A percentile compares a stretch with the other conserved stretches of the same genome.
phyloP scores from a whole-genome alignment of 176 grass and related monocot genomes.

The Raddia guianensis region DNA sequence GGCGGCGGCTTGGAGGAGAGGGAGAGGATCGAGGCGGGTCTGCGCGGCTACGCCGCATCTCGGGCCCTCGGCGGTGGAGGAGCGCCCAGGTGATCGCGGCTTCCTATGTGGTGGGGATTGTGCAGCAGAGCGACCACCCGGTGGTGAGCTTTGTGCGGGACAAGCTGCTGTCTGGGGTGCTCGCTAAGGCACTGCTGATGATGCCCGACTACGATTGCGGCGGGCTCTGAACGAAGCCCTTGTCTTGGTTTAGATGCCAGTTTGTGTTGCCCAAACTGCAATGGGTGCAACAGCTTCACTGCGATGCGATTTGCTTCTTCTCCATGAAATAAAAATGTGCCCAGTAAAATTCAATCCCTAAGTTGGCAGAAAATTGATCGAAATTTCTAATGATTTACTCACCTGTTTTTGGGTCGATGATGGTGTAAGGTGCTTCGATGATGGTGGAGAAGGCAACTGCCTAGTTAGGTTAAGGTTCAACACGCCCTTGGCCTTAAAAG shows the following conservation, averaged over 20 bases:
- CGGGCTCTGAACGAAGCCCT: not conserved
- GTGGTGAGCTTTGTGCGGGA: constrained; percentile 1
- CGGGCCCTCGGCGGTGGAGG: constrained; percentile 18
- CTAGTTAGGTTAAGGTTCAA: too few species aligned
- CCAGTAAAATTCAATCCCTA: too few species aligned
- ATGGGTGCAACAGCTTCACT: not conserved
- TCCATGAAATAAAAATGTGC: too few species aligned
- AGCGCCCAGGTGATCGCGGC: not conserved
- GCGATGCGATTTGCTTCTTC: too few species aligned
- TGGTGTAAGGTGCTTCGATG: too few species aligned
- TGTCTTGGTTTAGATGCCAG: too few species aligned
- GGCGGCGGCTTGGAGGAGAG: not conserved
- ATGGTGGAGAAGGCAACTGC: too few species aligned
- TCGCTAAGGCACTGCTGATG: not conserved
- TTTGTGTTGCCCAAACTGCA: too few species aligned
- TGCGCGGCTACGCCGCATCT: not conserved
- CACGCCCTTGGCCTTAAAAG: too few species aligned
- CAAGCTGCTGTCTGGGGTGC: not conserved
- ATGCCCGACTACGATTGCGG: constrained; percentile 27
- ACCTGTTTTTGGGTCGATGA: too few species aligned
- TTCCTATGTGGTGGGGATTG: not conserved
- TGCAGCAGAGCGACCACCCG: constrained; percentile 24
- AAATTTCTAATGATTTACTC: too few species aligned
- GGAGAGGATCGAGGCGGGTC: not conserved
- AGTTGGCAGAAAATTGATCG: too few species aligned